Evolutionary conservation across 768 basidiomycete species (phyloP), one percentile per base, ranked within the genome.

Genomic region (Mycena polygramma): DNA sequence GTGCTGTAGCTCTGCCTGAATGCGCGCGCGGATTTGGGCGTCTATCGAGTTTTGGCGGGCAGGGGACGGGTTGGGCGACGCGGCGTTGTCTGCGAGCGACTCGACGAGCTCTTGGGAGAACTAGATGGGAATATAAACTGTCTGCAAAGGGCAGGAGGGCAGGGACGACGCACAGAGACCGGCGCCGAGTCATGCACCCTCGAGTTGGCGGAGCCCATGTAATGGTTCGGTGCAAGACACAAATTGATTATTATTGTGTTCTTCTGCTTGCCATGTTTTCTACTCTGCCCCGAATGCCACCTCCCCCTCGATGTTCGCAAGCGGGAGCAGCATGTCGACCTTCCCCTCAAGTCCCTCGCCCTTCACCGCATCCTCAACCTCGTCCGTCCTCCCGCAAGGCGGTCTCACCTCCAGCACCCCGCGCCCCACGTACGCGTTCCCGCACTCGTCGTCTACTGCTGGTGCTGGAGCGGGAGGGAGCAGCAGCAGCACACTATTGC

Each of bases 21-120:
- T 96, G 49, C 90, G 88, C 46, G 89, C 82, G 45, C 90, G 91
- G 68, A 96, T 88, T 71, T 90, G 91, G 24, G 85, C 84, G 77
- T 97, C 95, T 55, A 96, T 83, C 7, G 88, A 86, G 11, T 89
- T 84, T 81, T 95, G 95, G 48, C 93, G 90, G 69, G 90, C 89
- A 13, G 90, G 86, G 17, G 89, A 84, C 4, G 90, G 89, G 57
- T 85, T 85, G 13, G 91, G 81, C 1, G 90, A 85, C 51, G 88
- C 86, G 43, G 87, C 79, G 68, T 87, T 83, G 81, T 94, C 91
- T 22, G 90, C 85, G 71, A 96, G 91, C 66, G 91, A 89, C 83
- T 92, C 89, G 77, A 96, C 90, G 66, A 97, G 89, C 79, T 92
- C 89, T 55, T 88, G 88, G n/a, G 93, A 93, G 82, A 97, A 94